These are phyloP conservation scores for Mycena polygramma DNA, from an alignment of 768 basidiomycete genomes.

Conservation along the genomic window DNA sequence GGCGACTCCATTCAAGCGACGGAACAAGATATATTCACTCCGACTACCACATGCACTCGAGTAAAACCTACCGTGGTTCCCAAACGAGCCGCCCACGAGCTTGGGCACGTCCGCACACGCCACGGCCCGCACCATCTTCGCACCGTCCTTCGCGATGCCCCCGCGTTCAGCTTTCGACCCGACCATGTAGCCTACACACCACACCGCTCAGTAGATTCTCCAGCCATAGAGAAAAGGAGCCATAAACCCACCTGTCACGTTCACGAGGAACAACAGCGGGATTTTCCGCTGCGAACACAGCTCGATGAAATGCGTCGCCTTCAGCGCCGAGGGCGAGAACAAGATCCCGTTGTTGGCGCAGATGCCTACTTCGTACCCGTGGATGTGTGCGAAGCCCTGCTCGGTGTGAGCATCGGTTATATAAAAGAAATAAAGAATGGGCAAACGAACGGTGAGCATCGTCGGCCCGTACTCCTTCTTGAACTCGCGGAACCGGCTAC, in stretches of 20 bases:
- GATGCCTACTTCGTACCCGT: conserved; percentile 92
- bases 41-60: too few species aligned
- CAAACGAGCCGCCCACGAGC: conserved; percentile 93
- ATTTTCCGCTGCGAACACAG: conserved; percentile 93
- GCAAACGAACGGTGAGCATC: conserved; percentile 79
- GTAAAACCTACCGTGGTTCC: conserved; percentile 83
- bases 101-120: conserved; percentile 96
- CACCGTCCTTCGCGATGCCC: conserved; percentile 89
- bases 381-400: conserved; percentile 90
- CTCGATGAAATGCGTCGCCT: conserved; percentile 96
- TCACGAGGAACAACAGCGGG: conserved; percentile 93
- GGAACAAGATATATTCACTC: too few species aligned
- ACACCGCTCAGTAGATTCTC: too few species aligned
- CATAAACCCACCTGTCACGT: conserved; percentile 82
- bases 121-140: conserved; percentile 97
- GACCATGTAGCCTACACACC: conserved; percentile 92
- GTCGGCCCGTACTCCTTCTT: conserved; percentile 96
- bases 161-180: conserved; percentile 95
- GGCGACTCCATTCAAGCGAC: too few species aligned
- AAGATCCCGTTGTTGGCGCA: conserved; percentile 96
- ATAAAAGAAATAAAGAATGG: neutral
- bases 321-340: conserved; percentile 93
- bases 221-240: too few species aligned
- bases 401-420: conserved; percentile 5
- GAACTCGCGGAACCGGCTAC: conserved; percentile 93